Percentiles rank a stretch among this genome's conserved stretches.
Evolutionary conservation across 192 early-diverging fungal genomes (phyloP).

Genomic region (Coemansia sp.): DNA sequence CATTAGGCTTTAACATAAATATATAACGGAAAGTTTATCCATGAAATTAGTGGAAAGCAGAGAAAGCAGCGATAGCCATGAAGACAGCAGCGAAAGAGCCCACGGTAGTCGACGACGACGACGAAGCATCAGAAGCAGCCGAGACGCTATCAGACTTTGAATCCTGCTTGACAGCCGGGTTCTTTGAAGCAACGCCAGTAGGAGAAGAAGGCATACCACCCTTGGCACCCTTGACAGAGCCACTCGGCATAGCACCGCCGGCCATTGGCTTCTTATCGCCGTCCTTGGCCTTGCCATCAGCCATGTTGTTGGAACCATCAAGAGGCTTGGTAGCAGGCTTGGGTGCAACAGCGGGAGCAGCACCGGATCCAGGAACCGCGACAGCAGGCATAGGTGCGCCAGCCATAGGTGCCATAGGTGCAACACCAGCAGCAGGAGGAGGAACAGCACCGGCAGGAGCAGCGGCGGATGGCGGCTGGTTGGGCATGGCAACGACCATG

Average conservation of each 20-base stretch:
- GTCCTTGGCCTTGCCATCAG: conserved; percentile 1
- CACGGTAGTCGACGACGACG: not conserved
- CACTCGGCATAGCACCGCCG: not conserved
- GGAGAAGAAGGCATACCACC: not conserved
- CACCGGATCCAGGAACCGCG: conserved; percentile 14
- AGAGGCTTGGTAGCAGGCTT: conserved; percentile 1
- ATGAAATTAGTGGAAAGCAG: conserved; percentile 29
- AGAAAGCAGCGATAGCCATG: conserved; percentile 32
- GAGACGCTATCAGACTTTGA: conserved; percentile 10
- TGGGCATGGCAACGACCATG: conserved; percentile 18
- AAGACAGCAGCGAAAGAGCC: conserved; percentile 28
- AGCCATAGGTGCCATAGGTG: conserved; percentile 8
- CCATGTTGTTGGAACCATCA: conserved; percentile 8
- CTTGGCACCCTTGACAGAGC: conserved; percentile 9
- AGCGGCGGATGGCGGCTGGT: conserved; percentile 8
- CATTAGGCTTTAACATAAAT: no score
- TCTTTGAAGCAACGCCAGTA: conserved; percentile 10
- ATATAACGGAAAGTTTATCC: no score
- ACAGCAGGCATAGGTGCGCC: conserved; percentile 6
- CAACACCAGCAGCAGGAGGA: conserved; percentile 1
- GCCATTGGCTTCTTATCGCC: conserved; percentile 7
- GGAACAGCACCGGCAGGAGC: conserved; percentile 10
- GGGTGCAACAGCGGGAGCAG: conserved; percentile 13
- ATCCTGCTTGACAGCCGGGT: conserved; percentile 21
- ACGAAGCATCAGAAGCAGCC: conserved; percentile 13